phyloP scores from a whole-genome alignment of 1,284 basidiomycete species.

The Trametes versicolor region DNA sequence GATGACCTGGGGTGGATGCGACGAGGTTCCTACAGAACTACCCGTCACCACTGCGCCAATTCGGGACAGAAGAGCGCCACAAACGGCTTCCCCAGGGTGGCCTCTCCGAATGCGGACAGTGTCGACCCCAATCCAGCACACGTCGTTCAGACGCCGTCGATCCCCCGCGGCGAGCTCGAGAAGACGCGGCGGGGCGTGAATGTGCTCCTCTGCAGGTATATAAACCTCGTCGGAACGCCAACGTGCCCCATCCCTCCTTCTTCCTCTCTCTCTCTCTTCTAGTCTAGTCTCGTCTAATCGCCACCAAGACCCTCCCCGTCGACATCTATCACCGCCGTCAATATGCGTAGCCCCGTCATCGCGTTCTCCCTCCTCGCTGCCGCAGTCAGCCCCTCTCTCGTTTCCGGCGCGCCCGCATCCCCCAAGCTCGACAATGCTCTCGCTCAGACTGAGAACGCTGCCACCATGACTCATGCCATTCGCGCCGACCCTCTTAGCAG shows the following conservation, averaged over 20 bases:
- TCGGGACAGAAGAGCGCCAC: neutral
- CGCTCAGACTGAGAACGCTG: conserved; percentile 22
- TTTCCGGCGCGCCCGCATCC: conserved; percentile 41
- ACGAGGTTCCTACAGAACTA: neutral
- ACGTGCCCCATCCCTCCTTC: conserved; percentile 21
- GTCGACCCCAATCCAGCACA: conserved; percentile 7
- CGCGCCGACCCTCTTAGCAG: conserved; percentile 6
- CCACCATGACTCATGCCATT: conserved; percentile 14
- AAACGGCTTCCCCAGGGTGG: neutral
- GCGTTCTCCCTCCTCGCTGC: conserved; percentile 45
- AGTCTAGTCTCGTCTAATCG: conserved; percentile 41
- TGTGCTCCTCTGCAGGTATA: conserved; percentile 25
- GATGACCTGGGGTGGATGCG: neutral
- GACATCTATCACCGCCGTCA: conserved; percentile 34
- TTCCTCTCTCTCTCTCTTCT: conserved; percentile 30
- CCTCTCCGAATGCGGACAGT: neutral
- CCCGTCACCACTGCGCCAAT: neutral
- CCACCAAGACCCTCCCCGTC: conserved; percentile 33
- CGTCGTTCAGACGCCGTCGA: conserved; percentile 17
- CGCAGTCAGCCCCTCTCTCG: conserved; percentile 44
- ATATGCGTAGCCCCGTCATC: conserved; percentile 47
- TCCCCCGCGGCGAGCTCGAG: conserved; percentile 31
- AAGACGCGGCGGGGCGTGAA: conserved; percentile 42
- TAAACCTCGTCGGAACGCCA: conserved; percentile 21
- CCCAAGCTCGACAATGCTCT: conserved; percentile 35